Evolutionary conservation across 2,329 filamentous ascomycete species (phyloP), one percentile per base, ranked within the genome.

Genomic region (Ilyonectria mors-panacis): DNA sequence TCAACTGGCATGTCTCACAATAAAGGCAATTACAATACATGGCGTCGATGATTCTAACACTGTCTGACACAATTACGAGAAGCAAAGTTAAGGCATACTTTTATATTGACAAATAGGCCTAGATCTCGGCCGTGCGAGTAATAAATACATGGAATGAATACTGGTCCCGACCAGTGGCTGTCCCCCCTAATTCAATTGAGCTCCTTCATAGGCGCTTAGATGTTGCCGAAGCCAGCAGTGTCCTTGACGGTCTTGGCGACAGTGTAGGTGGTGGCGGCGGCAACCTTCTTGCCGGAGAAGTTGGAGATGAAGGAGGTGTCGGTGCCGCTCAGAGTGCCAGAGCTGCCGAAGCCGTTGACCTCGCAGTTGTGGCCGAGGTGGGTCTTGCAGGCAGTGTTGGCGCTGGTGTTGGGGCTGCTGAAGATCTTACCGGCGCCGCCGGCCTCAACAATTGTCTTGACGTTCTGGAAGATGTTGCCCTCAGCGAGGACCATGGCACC

Each of bases 381-480:
- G 19, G 79, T 63, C 26, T 75, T 73, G 81, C 87, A 88, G 50
- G 74, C 75, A 21, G 78, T 72, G 73, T 82, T 84, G 69, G 79
- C 77, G 50, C 66, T 75, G 19, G 78, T 67, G 60, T 65, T 73
- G 69, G 76, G 73, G 60, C 71, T 75, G 37, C 77, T 76, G 64
- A 83, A 81, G 26, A 82, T 70, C 68, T 76, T 63, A 42, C 81
- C 81, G 28, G 68, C 60, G 65, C 71, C 70, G 48, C 76, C 70
- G n/a, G 72, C 54, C 66, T 85, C 81, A 53, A 85, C 77, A 21
- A 81, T 77, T 21, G 80, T 79, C 15, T 78, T 75, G 60, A 90
- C 83, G 71, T 87, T 85, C 78, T 88, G 84, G 82, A 89, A 90
- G 54, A 87, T 79, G 72, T 88, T 89, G 42, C 88, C 88, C 79